Percentiles rank a stretch among this genome's conserved stretches.
phyloP scores from a whole-genome alignment of 179 eudicot species.

The Carnegiea gigantea region DNA sequence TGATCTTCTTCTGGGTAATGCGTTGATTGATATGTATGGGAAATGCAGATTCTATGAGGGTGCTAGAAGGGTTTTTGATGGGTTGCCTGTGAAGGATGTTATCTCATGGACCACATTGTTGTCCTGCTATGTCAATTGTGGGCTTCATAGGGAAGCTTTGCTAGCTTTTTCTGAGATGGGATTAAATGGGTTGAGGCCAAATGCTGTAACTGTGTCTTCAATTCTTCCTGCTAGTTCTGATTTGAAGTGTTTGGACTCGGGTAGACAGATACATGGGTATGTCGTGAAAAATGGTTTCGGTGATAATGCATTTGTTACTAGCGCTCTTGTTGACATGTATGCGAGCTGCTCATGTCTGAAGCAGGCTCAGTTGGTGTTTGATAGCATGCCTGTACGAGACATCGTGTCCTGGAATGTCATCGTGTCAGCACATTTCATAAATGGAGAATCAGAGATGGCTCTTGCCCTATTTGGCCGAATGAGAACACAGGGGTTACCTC shows the following conservation, averaged over 20 bases:
- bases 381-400: slow-evolving; percentile 44
- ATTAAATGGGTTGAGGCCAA: slow-evolving; percentile 53
- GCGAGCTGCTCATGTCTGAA: slow-evolving; percentile 62
- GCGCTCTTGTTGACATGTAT: slow-evolving; percentile 76
- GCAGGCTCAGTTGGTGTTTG: slow-evolving; percentile 64
- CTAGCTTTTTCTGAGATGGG: slow-evolving; percentile 61
- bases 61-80: slow-evolving; percentile 49
- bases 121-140: slow-evolving; percentile 62
- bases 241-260: slow-evolving; percentile 55
- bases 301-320: slow-evolving; percentile 61
- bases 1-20: slow-evolving; percentile 61
- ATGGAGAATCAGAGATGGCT: slow-evolving; percentile 57
- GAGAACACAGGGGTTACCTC: slow-evolving; percentile 38
- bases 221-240: slow-evolving; percentile 68
- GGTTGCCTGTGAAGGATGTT: slow-evolving; percentile 55
- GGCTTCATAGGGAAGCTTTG: slow-evolving; percentile 46
- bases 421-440: slow-evolving; percentile 56
- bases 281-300: slow-evolving; percentile 47
- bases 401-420: slow-evolving; percentile 70
- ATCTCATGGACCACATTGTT: slow-evolving; percentile 80
- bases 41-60: slow-evolving; percentile 56
- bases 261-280: slow-evolving; percentile 70
- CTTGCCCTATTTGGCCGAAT: slow-evolving; percentile 43
- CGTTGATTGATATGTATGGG: slow-evolving; percentile 75
- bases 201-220: slow-evolving; percentile 63